phyloP scores from a whole-genome alignment of 1,284 basidiomycete species.

The Marasmius tenuissimus region DNA sequence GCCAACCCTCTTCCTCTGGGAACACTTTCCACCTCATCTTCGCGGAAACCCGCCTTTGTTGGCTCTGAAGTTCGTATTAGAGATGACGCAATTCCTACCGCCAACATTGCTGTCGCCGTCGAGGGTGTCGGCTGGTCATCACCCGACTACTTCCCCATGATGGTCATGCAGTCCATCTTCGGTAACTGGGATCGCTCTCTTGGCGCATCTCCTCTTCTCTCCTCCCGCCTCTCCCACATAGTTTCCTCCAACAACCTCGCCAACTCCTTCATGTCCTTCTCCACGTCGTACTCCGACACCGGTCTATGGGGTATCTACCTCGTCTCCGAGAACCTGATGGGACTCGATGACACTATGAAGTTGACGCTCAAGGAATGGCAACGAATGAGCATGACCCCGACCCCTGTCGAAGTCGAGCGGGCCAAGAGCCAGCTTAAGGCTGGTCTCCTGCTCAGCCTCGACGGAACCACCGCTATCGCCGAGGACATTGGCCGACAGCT shows the following conservation, averaged over 20 bases:
- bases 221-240: conserved; percentile 90
- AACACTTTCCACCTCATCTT: conserved; percentile 49
- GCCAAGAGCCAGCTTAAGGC: conserved; percentile 99
- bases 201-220: conserved; percentile 87
- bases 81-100: conserved; percentile 88
- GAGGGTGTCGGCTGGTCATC: conserved; percentile 98
- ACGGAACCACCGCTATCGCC: conserved; percentile 94
- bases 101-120: conserved; percentile 95
- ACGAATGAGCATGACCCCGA: conserved; percentile 89
- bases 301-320: conserved; percentile 99
- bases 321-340: conserved; percentile 90
- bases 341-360: conserved; percentile 93
- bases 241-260: conserved; percentile 95
- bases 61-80: conserved; percentile 96
- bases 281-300: conserved; percentile 99
- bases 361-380: conserved; percentile 98
- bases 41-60: conserved; percentile 81
- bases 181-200: conserved; percentile 99
- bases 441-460: conserved; percentile 85
- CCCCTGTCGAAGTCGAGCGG: conserved; percentile 88
- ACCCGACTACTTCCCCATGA: conserved; percentile 99
- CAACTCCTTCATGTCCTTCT: conserved; percentile 99
- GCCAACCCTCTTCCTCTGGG: conserved; percentile 89
- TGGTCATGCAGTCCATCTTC: conserved; percentile 97
- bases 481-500: conserved; percentile 99